A percentile compares a stretch with the other conserved stretches of the same genome.
These are phyloP conservation scores for Skeletonema marinoi DNA, from an alignment of 108 stramenopile species.

Conservation along the genomic window DNA sequence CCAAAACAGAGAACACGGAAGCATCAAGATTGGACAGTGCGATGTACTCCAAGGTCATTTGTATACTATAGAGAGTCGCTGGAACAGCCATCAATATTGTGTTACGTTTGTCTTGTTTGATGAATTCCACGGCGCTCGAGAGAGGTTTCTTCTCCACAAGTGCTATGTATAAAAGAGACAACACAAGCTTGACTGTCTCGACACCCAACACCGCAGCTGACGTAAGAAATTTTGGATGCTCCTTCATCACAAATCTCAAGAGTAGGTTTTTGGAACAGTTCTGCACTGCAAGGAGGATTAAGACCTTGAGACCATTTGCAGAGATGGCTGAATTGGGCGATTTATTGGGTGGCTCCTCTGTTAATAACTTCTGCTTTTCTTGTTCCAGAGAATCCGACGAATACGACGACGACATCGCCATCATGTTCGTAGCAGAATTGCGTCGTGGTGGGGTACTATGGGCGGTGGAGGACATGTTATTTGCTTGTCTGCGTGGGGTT, in stretches of 20 bases:
- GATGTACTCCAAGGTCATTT: constrained; percentile 95
- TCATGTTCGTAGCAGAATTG: background rate
- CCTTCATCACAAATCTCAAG: constrained; percentile 83
- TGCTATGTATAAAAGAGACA: constrained; percentile 65
- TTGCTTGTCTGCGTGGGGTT: too few relatives aligned
- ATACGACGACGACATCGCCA: background rate
- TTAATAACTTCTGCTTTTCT: background rate
- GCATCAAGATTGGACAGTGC: constrained; percentile 94
- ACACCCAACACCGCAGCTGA: constrained; percentile 78
- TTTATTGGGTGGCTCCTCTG: background rate
- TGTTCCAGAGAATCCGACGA: background rate
- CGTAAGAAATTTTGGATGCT: constrained; percentile 71
- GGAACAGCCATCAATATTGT: constrained; percentile 85
- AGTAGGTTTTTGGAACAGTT: constrained; percentile 83
- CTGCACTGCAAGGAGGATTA: constrained; percentile 80
- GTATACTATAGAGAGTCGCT: constrained; percentile 92
- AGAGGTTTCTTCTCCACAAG: constrained; percentile 47
- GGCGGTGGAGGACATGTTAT: too few relatives aligned
- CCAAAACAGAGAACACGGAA: constrained; percentile 90
- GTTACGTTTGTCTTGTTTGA: constrained; percentile 74
- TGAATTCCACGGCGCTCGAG: constrained; percentile 50
- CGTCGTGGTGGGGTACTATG: too few relatives aligned
- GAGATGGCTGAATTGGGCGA: constrained; percentile 7
- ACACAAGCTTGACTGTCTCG: constrained; percentile 65
- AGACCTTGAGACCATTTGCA: constrained; percentile 57